A percentile compares a stretch with the other conserved stretches of the same genome.
These are phyloP conservation scores for Globisporangium abappressorium DNA, from an alignment of 352 stramenopile genomes.

Conservation along the genomic window DNA sequence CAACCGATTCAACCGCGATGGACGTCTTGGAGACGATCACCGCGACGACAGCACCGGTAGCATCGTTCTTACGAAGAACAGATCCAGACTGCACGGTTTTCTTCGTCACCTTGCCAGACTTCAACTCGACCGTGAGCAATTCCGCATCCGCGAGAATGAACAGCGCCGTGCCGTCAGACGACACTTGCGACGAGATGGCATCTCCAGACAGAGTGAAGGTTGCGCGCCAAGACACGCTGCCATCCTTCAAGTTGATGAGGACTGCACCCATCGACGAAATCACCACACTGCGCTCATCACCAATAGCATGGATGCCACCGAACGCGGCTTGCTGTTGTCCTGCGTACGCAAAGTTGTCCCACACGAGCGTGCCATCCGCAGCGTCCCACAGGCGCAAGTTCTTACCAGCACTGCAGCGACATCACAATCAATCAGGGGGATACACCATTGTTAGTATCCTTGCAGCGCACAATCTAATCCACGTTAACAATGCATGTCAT, in stretches of 20 bases:
- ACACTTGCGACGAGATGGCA: conserved; percentile 39
- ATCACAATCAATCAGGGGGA: neutral
- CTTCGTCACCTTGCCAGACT: conserved; percentile 18
- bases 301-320: conserved; percentile 37
- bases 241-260: conserved; percentile 63
- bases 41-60: conserved; percentile 16
- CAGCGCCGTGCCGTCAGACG: conserved; percentile 40
- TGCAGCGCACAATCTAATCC: neutral
- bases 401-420: conserved; percentile 32
- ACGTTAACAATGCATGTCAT: neutral
- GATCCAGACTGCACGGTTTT: conserved; percentile 5
- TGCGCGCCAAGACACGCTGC: conserved; percentile 37
- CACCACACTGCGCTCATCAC: conserved; percentile 48
- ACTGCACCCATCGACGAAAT: conserved; percentile 40
- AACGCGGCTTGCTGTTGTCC: conserved; percentile 29
- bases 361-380: conserved; percentile 56
- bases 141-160: conserved; percentile 45
- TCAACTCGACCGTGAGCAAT: conserved; percentile 43
- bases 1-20: conserved; percentile 17
- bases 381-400: conserved; percentile 72
- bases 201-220: conserved; percentile 31
- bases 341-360: conserved; percentile 49
- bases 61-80: conserved; percentile 19
- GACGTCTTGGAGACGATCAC: conserved; percentile 15
- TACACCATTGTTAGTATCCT: conserved; percentile 9